Percentiles rank a stretch among this genome's conserved stretches.
These are phyloP conservation scores for Neonectria punicea DNA, from an alignment of 2,329 filamentous ascomycete genomes.

Conservation along the genomic window DNA sequence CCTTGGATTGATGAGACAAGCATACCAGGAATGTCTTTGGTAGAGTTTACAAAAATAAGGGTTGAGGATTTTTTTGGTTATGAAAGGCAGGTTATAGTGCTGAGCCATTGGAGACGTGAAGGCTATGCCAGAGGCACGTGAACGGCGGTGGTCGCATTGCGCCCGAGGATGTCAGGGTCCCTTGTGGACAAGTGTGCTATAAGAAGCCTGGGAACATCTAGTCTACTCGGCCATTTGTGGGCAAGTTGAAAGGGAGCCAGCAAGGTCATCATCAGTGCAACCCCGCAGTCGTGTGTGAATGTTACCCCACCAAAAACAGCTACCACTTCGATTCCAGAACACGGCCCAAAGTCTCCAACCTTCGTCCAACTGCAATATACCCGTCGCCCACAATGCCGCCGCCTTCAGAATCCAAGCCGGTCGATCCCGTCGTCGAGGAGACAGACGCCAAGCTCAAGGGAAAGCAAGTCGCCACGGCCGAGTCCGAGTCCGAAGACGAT, in stretches of 20 bases:
- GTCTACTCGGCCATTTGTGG: background rate
- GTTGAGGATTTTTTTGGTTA: background rate
- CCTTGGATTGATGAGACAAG: too few relatives aligned
- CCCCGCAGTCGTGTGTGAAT: constrained; percentile 22
- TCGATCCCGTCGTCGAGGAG: constrained; percentile 63
- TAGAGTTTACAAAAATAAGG: too few relatives aligned
- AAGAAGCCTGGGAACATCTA: background rate
- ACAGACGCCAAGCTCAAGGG: constrained; percentile 46
- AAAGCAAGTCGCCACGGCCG: constrained; percentile 60
- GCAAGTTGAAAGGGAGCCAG: background rate
- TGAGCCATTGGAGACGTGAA: too few relatives aligned
- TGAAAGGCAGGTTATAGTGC: background rate
- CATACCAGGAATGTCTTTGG: too few relatives aligned
- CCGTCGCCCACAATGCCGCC: constrained; percentile 55
- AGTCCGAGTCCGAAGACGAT: constrained; percentile 56
- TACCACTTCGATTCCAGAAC: constrained; percentile 14
- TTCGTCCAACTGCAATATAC: constrained; percentile 20
- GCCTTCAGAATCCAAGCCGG: constrained; percentile 71
- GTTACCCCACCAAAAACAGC: constrained; percentile 42
- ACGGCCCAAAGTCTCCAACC: constrained; percentile 6
- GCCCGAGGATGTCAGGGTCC: background rate
- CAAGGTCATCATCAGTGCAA: background rate
- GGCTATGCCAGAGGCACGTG: background rate
- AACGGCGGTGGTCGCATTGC: background rate
- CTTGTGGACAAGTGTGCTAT: background rate